phyloP scores from a whole-genome alignment of 2,329 filamentous ascomycete species.

The Trichophyton mentagrophytes region DNA sequence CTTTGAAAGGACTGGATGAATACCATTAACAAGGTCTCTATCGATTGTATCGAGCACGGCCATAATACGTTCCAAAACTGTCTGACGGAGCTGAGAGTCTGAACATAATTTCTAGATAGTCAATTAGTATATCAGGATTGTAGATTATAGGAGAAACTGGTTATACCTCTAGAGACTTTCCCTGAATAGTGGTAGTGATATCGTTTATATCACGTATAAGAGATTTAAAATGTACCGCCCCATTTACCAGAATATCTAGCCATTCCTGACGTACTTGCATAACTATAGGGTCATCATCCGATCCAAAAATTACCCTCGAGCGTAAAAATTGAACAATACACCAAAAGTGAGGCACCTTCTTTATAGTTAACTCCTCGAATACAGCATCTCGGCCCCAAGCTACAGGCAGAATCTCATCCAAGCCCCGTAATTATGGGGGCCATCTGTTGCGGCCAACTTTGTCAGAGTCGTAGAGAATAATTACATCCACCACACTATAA shows the following conservation, averaged over 20 bases:
- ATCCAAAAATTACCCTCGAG: not conserved
- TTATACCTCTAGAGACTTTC: not conserved
- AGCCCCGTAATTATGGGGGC: not conserved
- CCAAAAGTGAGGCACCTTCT: not conserved
- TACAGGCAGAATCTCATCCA: not conserved
- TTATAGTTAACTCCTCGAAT: not conserved
- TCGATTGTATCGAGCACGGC: no score
- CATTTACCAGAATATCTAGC: not conserved
- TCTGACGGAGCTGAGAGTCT: no score
- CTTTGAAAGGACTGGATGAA: no score
- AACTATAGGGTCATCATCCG: not conserved
- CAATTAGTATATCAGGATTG: no score
- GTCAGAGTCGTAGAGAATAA: not conserved
- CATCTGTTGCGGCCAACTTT: not conserved
- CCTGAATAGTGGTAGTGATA: not conserved
- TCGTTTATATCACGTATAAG: not conserved
- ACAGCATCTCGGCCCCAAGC: not conserved
- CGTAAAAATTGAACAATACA: not conserved
- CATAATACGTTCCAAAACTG: no score
- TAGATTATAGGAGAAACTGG: no score
- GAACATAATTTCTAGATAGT: no score
- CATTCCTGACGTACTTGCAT: not conserved
- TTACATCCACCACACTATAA: not conserved
- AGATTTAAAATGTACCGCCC: not conserved
- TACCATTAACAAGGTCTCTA: no score